Evolutionary conservation across 2,329 filamentous ascomycete species (phyloP).

Genomic region (Arthrobotrys musiformis): DNA sequence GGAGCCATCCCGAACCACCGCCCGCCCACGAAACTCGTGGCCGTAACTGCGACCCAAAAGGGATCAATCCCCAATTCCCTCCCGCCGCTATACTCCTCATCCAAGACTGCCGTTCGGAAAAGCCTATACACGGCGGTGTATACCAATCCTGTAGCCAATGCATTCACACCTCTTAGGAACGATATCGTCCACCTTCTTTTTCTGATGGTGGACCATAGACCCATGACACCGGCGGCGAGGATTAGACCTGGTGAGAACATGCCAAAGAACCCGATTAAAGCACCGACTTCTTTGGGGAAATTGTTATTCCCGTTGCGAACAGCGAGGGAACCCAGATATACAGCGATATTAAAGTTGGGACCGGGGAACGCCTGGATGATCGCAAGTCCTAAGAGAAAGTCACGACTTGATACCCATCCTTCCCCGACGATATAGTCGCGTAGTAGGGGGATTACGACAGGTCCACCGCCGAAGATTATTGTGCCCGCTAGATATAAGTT

Average conservation of each 20-base stretch:
- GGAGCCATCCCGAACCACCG: slow-evolving; percentile 45
- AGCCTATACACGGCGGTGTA: slow-evolving; percentile 73
- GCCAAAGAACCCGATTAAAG: slow-evolving; percentile 67
- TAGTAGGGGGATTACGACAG: slow-evolving; percentile 73
- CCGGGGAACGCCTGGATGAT: slow-evolving; percentile 76
- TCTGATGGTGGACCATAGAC: slow-evolving; percentile 69
- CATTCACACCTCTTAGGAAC: slow-evolving; percentile 69
- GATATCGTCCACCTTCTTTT: slow-evolving; percentile 66
- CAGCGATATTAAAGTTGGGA: slow-evolving; percentile 71
- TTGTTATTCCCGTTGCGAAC: slow-evolving; percentile 59
- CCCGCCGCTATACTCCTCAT: slow-evolving; percentile 65
- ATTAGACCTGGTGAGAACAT: slow-evolving; percentile 68
- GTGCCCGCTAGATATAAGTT: slow-evolving; percentile 80
- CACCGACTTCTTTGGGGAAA: slow-evolving; percentile 64
- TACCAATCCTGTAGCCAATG: slow-evolving; percentile 70
- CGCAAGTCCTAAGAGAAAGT: slow-evolving; percentile 78
- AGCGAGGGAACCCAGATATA: slow-evolving; percentile 68
- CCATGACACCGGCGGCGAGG: slow-evolving; percentile 68
- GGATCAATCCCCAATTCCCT: slow-evolving; percentile 69
- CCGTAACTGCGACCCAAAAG: slow-evolving; percentile 73
- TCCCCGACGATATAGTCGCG: slow-evolving; percentile 73
- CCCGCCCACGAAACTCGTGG: slow-evolving; percentile 58
- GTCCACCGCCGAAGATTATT: slow-evolving; percentile 71
- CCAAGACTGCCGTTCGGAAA: slow-evolving; percentile 72
- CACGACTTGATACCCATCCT: slow-evolving; percentile 75